These are phyloP conservation scores for Stagonosporopsis rhizophila DNA, from an alignment of 2,329 filamentous ascomycete genomes.

Conservation along the genomic window DNA sequence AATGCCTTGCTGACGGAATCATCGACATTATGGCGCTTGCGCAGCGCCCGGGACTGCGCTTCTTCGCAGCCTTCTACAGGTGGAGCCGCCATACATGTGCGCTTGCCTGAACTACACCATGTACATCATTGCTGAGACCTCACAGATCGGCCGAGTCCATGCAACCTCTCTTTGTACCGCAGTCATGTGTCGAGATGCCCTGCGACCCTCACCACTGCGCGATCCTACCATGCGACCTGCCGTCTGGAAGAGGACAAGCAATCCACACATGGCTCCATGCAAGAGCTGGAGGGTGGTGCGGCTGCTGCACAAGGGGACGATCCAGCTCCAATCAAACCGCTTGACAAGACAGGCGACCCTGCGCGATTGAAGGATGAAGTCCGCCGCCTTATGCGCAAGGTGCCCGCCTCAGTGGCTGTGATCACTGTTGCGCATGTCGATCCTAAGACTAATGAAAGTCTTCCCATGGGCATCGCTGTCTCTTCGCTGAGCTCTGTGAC, in stretches of 20 bases:
- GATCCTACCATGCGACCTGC: conserved; percentile 7
- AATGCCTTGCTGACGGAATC: conserved; percentile 5
- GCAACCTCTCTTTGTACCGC: background rate
- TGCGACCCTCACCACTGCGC: background rate
- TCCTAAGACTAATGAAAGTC: conserved; percentile 16
- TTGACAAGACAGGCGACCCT: background rate
- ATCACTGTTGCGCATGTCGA: conserved; percentile 53
- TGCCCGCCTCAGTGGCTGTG: conserved; percentile 65
- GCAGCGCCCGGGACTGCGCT: conserved; percentile 41
- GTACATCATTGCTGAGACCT: conserved; percentile 7
- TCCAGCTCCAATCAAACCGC: no score
- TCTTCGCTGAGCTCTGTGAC: conserved; percentile 69
- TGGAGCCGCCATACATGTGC: conserved; percentile 48
- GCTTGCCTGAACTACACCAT: conserved; percentile 4
- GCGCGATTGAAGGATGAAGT: conserved; percentile 22
- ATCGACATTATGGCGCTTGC: conserved; percentile 27
- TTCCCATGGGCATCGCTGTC: conserved; percentile 59
- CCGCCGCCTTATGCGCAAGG: conserved; percentile 58
- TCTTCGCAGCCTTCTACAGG: conserved; percentile 55
- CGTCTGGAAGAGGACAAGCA: conserved; percentile 1
- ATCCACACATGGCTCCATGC: background rate
- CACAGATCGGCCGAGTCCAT: conserved; percentile 21
- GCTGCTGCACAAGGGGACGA: background rate
- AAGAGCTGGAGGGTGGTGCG: background rate
- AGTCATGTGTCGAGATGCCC: background rate